These are phyloP conservation scores for Scytalidium lignicola DNA, from an alignment of 2,329 filamentous ascomycete species.

Conservation along the genomic window DNA sequence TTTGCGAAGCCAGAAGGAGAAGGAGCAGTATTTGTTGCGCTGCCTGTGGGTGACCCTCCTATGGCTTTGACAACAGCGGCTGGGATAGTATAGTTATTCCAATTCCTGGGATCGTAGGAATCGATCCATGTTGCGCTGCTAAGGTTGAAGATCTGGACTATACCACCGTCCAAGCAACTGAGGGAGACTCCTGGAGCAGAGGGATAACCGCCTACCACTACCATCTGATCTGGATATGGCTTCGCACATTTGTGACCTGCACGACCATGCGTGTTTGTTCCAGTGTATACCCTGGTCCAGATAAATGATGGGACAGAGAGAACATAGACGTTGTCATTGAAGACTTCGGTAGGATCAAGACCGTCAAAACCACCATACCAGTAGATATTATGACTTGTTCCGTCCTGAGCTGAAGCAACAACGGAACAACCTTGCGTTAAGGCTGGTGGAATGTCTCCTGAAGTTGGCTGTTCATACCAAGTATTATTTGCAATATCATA, in stretches of 20 bases:
- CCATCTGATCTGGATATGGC: conserved; percentile 65
- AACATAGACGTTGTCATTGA: conserved; percentile 73
- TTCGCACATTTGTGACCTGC: conserved; percentile 67
- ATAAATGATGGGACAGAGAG: conserved; percentile 68
- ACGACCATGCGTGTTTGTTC: conserved; percentile 47
- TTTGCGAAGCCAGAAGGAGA: conserved; percentile 51
- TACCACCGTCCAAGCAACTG: conserved; percentile 44
- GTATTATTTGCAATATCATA: conserved; percentile 66
- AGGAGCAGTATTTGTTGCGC: conserved; percentile 62
- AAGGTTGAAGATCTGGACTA: conserved; percentile 68
- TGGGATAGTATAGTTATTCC: conserved; percentile 64
- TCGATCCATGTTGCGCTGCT: conserved; percentile 64
- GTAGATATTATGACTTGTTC: conserved; percentile 72
- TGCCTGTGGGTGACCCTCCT: conserved; percentile 54
- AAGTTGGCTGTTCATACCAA: conserved; percentile 71
- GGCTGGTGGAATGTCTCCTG: conserved; percentile 55
- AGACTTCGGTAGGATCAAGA: conserved; percentile 35
- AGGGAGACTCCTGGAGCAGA: conserved; percentile 21
- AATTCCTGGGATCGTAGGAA: conserved; percentile 60
- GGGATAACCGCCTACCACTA: conserved; percentile 63
- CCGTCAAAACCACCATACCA: conserved; percentile 70
- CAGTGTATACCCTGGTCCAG: conserved; percentile 61
- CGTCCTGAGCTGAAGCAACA: conserved; percentile 63
- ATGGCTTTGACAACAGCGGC: conserved; percentile 56
- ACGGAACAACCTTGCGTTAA: conserved; percentile 70